These are phyloP conservation scores for Prinsepia uniflora DNA, from an alignment of 306 rosid species.

Conservation along the genomic window DNA sequence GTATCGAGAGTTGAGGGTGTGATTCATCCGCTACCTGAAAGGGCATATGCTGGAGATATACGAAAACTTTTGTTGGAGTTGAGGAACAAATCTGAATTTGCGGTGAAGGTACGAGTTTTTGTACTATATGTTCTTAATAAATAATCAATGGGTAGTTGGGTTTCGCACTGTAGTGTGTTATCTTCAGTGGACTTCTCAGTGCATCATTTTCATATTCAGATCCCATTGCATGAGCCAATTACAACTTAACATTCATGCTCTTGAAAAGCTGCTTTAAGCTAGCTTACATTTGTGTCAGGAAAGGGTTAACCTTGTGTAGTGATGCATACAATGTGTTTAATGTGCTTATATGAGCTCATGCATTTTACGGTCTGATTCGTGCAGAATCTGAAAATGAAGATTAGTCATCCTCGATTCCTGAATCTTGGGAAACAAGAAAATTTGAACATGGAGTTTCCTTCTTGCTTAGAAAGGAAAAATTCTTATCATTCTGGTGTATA, in stretches of 20 bases:
- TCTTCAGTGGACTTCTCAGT: not conserved
- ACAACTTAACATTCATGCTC: not conserved
- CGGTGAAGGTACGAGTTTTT: constrained; percentile 60
- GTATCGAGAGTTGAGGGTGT: constrained; percentile 82
- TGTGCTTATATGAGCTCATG: not conserved
- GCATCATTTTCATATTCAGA: constrained; percentile 12
- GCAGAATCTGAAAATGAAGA: constrained; percentile 93
- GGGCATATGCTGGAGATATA: constrained; percentile 76
- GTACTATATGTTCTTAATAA: constrained; percentile 13
- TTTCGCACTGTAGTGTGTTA: not conserved
- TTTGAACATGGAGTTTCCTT: constrained; percentile 58
- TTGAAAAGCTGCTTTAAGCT: constrained; percentile 13
- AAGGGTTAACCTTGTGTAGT: no score
- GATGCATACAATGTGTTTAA: no score
- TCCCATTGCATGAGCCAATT: constrained; percentile 14
- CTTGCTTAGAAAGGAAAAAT: constrained; percentile 58
- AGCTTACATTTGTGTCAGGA: constrained; percentile 15
- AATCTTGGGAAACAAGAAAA: constrained; percentile 60
- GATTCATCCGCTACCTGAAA: constrained; percentile 58
- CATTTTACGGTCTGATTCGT: constrained; percentile 13
- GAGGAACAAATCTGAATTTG: constrained; percentile 67
- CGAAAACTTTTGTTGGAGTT: constrained; percentile 70
- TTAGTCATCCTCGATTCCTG: constrained; percentile 82
- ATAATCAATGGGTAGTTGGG: not conserved
- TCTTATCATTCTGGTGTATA: constrained; percentile 31